phyloP scores from a whole-genome alignment of 139 green algal species.

The Coccomyxa sp. region DNA sequence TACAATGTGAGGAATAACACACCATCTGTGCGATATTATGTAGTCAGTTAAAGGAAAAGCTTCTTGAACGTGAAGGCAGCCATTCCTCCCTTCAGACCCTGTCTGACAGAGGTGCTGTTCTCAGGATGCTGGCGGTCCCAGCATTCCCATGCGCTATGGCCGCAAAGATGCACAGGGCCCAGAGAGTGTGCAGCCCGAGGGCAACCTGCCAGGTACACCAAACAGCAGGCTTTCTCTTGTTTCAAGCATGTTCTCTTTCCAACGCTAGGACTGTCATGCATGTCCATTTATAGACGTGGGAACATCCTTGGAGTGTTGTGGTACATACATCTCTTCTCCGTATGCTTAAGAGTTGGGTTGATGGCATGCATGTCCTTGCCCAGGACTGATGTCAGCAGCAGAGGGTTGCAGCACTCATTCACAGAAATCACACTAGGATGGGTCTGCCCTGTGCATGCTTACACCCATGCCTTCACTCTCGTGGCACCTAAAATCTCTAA shows the following conservation, averaged over 20 bases:
- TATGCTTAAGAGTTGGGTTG: no score
- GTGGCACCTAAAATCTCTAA: no score
- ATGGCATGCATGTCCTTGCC: background rate
- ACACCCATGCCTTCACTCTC: background rate
- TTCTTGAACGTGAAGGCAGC: background rate
- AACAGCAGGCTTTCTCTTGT: no score
- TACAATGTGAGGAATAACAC: background rate
- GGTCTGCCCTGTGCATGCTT: background rate
- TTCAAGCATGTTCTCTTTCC: no score
- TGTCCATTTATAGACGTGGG: no score
- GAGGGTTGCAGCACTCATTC: no score
- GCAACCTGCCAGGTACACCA: conserved; percentile 63
- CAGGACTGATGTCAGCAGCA: background rate
- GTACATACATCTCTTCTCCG: no score
- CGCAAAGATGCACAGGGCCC: conserved; percentile 52
- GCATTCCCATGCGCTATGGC: conserved; percentile 84
- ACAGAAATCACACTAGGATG: no score
- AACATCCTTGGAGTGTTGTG: no score
- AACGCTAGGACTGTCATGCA: no score
- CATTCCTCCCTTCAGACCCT: background rate
- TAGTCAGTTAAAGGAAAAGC: background rate
- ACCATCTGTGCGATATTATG: background rate
- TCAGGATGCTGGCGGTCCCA: conserved; percentile 72
- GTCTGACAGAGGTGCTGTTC: background rate
- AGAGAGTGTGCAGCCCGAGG: conserved; percentile 69